Evolutionary conservation across 2,329 filamentous ascomycete species (phyloP).

Genomic region (Trichophyton equinum): DNA sequence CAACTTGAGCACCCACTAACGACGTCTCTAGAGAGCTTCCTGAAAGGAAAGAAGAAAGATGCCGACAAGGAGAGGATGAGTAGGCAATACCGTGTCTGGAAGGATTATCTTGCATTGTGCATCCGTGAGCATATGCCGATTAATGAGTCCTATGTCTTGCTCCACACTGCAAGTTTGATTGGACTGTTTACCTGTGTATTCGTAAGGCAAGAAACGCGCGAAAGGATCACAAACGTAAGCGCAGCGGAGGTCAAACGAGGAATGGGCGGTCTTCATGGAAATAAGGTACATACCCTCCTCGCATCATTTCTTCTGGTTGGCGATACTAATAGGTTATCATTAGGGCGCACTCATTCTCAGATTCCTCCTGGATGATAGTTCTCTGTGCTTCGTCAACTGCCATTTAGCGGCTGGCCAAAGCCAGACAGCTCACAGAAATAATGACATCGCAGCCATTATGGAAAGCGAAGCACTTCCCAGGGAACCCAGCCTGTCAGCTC

Average conservation of each 20-base stretch:
- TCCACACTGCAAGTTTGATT: slow-evolving; percentile 82
- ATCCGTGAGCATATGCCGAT: slow-evolving; percentile 70
- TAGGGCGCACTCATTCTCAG: slow-evolving; percentile 74
- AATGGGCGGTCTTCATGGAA: slow-evolving; percentile 89
- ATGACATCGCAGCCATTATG: slow-evolving; percentile 80
- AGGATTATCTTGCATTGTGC: slow-evolving; percentile 70
- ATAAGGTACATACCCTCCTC: slow-evolving; percentile 48
- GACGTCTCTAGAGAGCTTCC: slow-evolving; percentile 52
- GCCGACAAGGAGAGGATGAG: slow-evolving; percentile 71
- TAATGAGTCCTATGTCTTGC: slow-evolving; percentile 63
- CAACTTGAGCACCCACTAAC: slow-evolving; percentile 19
- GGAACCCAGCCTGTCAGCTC: slow-evolving; percentile 53
- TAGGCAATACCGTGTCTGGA: slow-evolving; percentile 93
- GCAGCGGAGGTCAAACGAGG: slow-evolving; percentile 84
- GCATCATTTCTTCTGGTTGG: not conserved
- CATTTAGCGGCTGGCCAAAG: slow-evolving; percentile 90
- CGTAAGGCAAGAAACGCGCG: slow-evolving; percentile 65
- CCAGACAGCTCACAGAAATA: slow-evolving; percentile 80
- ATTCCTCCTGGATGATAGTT: slow-evolving; percentile 89
- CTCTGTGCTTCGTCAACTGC: slow-evolving; percentile 92
- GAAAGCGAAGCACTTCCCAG: slow-evolving; percentile 63
- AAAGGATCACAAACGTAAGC: slow-evolving; percentile 63
- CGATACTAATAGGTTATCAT: slow-evolving; percentile 1
- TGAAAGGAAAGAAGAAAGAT: slow-evolving; percentile 68
- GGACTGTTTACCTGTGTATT: slow-evolving; percentile 95